Conservation (phyloP, 2,329 filamentous ascomycete genomes). For the Chalara sp. region DNA sequence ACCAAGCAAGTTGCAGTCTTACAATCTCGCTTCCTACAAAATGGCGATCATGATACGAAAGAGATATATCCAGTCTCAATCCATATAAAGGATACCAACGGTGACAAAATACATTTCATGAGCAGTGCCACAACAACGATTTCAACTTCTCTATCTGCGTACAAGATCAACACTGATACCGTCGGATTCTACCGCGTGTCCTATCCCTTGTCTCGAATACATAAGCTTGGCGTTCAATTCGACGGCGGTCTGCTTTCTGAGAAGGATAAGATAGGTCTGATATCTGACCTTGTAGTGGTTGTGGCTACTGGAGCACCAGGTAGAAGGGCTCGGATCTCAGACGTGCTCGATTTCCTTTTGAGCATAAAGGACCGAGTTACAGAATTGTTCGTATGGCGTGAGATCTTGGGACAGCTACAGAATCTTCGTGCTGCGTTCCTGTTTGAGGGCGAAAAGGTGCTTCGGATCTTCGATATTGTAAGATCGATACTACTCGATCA, state of each 20-base stretch:
- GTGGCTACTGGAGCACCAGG: conserved; percentile 26
- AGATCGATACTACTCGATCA: background rate
- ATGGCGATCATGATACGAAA: conserved; percentile 38
- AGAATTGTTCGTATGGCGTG: conserved; percentile 10
- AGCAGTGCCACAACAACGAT: background rate
- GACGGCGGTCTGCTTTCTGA: conserved; percentile 44
- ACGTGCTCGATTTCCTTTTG: conserved; percentile 8
- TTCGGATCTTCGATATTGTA: conserved; percentile 3
- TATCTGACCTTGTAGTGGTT: conserved; percentile 59
- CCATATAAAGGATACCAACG: conserved; percentile 41
- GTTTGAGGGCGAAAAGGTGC: conserved; percentile 7
- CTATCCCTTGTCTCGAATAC: conserved; percentile 55
- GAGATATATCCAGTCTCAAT: conserved; percentile 57
- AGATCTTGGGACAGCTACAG: conserved; percentile 2
- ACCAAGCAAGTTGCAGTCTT: conserved; percentile 49
- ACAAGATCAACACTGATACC: conserved; percentile 66
- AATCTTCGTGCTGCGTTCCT: conserved; percentile 2
- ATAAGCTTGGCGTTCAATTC: conserved; percentile 57
- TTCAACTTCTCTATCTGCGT: conserved; percentile 45
- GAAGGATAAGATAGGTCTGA: conserved; percentile 64
- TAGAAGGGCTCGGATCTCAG: background rate
- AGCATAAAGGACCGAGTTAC: conserved; percentile 8
- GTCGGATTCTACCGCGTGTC: conserved; percentile 61
- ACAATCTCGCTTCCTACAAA: conserved; percentile 65
- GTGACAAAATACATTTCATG: background rate